phyloP scores from a whole-genome alignment of 2,329 filamentous ascomycete species.

The Fusarium bulbicola region DNA sequence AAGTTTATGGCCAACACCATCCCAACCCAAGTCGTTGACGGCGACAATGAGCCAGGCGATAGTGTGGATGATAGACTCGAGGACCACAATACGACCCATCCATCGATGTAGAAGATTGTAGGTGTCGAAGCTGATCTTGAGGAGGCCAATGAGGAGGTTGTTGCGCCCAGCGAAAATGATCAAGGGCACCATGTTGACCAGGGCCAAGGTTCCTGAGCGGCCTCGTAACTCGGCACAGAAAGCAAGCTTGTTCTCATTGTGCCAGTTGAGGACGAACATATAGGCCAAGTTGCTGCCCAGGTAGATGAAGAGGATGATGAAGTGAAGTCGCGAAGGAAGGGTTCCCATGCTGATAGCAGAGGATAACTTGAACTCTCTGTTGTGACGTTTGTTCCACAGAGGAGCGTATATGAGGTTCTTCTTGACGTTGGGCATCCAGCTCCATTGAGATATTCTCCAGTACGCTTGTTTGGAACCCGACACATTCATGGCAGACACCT shows the following conservation, averaged over 20 bases:
- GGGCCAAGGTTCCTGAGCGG: slow-evolving; percentile 82
- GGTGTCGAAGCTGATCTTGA: slow-evolving; percentile 93
- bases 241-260: slow-evolving; percentile 65
- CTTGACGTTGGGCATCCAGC: slow-evolving; percentile 70
- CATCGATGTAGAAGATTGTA: slow-evolving; percentile 82
- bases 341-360: slow-evolving; percentile 68
- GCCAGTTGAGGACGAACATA: slow-evolving; percentile 70
- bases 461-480: slow-evolving; percentile 63
- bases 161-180: slow-evolving; percentile 91
- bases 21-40: slow-evolving; percentile 70
- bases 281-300: slow-evolving; percentile 69
- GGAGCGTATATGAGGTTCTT: slow-evolving; percentile 69
- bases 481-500: slow-evolving; percentile 66
- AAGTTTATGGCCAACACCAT: slow-evolving; percentile 64
- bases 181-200: slow-evolving; percentile 92
- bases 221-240: slow-evolving; percentile 86
- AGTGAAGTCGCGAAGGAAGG: slow-evolving; percentile 71
- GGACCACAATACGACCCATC: slow-evolving; percentile 78
- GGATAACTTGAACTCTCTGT: slow-evolving; percentile 71
- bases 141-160: slow-evolving; percentile 84
- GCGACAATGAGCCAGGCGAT: slow-evolving; percentile 79
- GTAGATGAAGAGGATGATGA: slow-evolving; percentile 65
- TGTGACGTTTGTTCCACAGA: slow-evolving; percentile 71
- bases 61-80: slow-evolving; percentile 75
- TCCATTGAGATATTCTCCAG: slow-evolving; percentile 67